Evolutionary conservation across 306 rosid species (phyloP).

Genomic region (Prunus padus): DNA sequence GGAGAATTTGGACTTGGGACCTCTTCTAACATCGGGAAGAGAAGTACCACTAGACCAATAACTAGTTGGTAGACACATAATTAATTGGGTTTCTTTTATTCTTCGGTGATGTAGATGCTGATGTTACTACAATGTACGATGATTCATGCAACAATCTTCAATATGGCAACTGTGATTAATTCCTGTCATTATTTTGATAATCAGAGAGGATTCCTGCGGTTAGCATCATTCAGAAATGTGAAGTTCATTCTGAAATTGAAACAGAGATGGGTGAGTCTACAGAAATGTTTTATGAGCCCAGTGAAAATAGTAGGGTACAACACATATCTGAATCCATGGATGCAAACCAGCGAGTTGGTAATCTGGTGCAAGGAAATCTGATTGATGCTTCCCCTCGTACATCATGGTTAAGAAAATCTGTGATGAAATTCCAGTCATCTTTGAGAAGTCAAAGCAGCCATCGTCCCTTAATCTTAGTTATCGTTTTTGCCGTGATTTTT

Average conservation of each 20-base stretch:
- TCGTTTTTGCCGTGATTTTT: constrained; percentile 70
- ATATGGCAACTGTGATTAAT: not conserved
- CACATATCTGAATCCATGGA: constrained; percentile 26
- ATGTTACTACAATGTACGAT: not conserved
- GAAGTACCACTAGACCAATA: too few relatives aligned
- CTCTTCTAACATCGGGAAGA: too few relatives aligned
- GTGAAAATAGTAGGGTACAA: constrained; percentile 21
- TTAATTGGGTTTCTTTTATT: constrained; percentile 11
- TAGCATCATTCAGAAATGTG: constrained; percentile 31
- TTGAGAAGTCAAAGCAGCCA: constrained; percentile 71
- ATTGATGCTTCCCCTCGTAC: constrained; percentile 33
- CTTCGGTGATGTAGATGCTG: constrained; percentile 18
- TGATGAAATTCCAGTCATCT: constrained; percentile 41
- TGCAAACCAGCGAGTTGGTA: constrained; percentile 31
- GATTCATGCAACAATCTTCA: not conserved
- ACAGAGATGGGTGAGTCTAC: constrained; percentile 45
- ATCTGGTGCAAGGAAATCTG: constrained; percentile 37
- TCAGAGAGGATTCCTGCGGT: constrained; percentile 38
- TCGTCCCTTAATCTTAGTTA: constrained; percentile 51
- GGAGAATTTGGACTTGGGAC: too few relatives aligned
- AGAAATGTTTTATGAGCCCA: constrained; percentile 41
- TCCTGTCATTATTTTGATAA: constrained; percentile 24
- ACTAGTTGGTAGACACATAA: not conserved
- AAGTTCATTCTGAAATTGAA: constrained; percentile 39
- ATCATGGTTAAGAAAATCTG: constrained; percentile 45